Evolutionary conservation across 805 yeast species (phyloP), one percentile per base, ranked within the genome.

Genomic region (Candida quercuum): DNA sequence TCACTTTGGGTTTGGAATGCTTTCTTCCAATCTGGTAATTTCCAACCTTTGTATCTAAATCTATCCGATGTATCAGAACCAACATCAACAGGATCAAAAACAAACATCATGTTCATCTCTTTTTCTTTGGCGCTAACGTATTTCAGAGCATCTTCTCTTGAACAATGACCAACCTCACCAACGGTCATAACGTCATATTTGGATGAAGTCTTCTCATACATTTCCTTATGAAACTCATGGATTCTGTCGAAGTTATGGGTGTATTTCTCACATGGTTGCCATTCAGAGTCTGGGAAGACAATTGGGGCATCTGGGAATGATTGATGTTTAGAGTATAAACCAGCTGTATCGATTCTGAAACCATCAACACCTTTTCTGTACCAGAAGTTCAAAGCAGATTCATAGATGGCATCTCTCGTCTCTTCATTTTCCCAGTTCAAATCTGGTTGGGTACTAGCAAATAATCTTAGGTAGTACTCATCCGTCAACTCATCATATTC

Each of bases 371-470:
- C 81, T 44, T 68, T 66, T 34, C 71, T 67, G 39, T 67, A 68
- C 81, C 82, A 76, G 55, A 65, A 76, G 27, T 59, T 59, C 44
- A 74, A 54, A 10, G 78, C 76, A 18, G 63, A 52, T 28, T 71
- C 60, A 56, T 72, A 72, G 38, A 75, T 49, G 10, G 55, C 55
- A 8, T 45, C 39, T 37, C 61, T 43, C 13, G 51, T 39, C 23
- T 48, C 56, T 37, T 49, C 50, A 49, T 67, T 74, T 46, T 76
- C 81, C 83, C 81, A 76, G 58, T 76, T 76, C 49, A 76, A 61
- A 49, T 76, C 82, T 13, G 81, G 81, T 57, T 76, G 82, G 22
- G 68, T 51, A 35, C 56, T 58, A 12, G 78, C 78, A 57, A 74
- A 76, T 40, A 75, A 59, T 37, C 66, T 69, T 46, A 76, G 57